Conservation (phyloP, 352 stramenopile species). For the Globisporangium spiculum region DNA sequence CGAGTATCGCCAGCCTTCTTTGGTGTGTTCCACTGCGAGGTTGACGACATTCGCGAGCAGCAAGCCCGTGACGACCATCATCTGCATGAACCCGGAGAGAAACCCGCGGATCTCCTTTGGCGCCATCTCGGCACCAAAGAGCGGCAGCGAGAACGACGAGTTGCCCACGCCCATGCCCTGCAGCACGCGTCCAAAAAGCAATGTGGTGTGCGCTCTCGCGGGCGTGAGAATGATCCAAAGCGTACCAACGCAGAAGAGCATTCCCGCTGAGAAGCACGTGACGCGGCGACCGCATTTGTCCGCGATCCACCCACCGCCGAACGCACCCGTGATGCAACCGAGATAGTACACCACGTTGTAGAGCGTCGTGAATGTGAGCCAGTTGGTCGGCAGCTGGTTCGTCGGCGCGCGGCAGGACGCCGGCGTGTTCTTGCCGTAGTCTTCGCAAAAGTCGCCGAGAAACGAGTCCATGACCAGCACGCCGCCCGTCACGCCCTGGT, state of each 20-base stretch:
- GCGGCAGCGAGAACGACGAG: conserved; percentile 29
- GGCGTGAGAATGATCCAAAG: conserved; percentile 26
- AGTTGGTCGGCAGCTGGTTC: conserved; percentile 30
- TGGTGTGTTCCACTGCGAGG: conserved; percentile 4
- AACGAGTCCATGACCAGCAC: conserved; percentile 49
- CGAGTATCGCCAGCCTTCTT: conserved; percentile 21
- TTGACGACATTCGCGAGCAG: conserved; percentile 23
- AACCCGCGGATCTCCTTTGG: conserved; percentile 37
- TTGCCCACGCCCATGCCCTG: conserved; percentile 28
- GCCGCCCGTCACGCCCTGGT: conserved; percentile 37
- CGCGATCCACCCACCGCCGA: conserved; percentile 27
- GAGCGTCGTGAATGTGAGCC: conserved; percentile 36
- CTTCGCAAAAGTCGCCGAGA: conserved; percentile 38
- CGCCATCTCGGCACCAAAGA: conserved; percentile 31
- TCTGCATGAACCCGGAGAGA: conserved; percentile 39
- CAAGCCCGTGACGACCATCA: conserved; percentile 30
- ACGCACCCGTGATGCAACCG: conserved; percentile 35
- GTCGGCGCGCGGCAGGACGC: conserved; percentile 16
- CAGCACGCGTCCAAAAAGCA: conserved; percentile 32
- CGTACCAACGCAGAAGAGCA: conserved; percentile 43
- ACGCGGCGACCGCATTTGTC: conserved; percentile 36
- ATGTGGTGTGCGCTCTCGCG: conserved; percentile 18
- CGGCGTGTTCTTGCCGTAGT: conserved; percentile 37
- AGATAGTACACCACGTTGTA: conserved; percentile 48
- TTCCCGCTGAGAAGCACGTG: conserved; percentile 31